These are phyloP conservation scores for Pseudophaeomoniella oleicola DNA, from an alignment of 2,329 filamentous ascomycete species.

Conservation along the genomic window DNA sequence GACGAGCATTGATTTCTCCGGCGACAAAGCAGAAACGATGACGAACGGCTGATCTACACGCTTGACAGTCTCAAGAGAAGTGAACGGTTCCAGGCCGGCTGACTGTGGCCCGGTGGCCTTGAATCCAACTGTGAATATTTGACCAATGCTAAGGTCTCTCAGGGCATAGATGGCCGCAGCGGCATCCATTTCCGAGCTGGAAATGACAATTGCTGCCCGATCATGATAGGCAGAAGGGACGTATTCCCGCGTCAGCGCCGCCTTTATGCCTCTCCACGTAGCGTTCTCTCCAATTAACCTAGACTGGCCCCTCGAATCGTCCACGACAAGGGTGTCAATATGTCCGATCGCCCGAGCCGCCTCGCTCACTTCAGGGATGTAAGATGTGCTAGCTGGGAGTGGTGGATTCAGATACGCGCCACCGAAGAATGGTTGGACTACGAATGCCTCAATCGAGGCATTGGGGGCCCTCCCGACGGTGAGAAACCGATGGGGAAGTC, in stretches of 20 bases:
- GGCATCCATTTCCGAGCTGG: slow-evolving; percentile 58
- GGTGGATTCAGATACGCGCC: slow-evolving; percentile 70
- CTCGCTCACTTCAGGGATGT: slow-evolving; percentile 55
- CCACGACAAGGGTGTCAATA: slow-evolving; percentile 66
- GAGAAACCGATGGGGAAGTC: slow-evolving; percentile 69
- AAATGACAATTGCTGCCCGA: slow-evolving; percentile 61
- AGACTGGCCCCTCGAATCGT: slow-evolving; percentile 31
- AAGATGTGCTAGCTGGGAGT: slow-evolving; percentile 40
- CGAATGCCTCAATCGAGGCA: slow-evolving; percentile 55
- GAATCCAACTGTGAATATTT: slow-evolving; percentile 77
- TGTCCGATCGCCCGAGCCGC: slow-evolving; percentile 66
- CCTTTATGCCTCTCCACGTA: slow-evolving; percentile 71
- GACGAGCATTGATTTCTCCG: slow-evolving; percentile 65
- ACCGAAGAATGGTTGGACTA: slow-evolving; percentile 61
- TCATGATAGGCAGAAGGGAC: slow-evolving; percentile 69
- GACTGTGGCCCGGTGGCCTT: slow-evolving; percentile 45
- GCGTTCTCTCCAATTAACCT: slow-evolving; percentile 67
- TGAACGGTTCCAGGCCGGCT: slow-evolving; percentile 48
- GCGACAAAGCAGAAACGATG: slow-evolving; percentile 63
- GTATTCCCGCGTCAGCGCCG: slow-evolving; percentile 66
- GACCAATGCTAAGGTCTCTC: slow-evolving; percentile 58
- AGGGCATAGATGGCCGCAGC: slow-evolving; percentile 67
- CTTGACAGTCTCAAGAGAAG: slow-evolving; percentile 64
- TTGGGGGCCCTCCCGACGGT: slow-evolving; percentile 57
- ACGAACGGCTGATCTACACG: slow-evolving; percentile 67